Evolutionary conservation across 2,329 filamentous ascomycete genomes (phyloP).

Genomic region (Aspergillus glaucus): DNA sequence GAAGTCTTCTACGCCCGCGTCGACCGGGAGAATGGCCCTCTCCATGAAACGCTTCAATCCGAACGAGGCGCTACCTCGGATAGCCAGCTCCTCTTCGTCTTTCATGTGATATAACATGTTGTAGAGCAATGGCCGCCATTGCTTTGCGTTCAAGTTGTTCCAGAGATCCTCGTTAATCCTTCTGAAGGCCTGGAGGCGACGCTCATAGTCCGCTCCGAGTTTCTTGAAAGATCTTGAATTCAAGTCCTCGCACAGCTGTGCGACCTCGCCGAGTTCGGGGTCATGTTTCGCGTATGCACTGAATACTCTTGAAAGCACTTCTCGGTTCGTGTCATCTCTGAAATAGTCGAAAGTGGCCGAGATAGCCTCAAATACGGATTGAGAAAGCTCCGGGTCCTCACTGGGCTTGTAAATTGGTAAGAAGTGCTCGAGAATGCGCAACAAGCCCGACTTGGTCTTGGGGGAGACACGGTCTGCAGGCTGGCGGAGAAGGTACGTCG

Average conservation of each 20-base stretch:
- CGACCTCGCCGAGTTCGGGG: constrained; percentile 54
- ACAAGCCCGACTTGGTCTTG: constrained; percentile 71
- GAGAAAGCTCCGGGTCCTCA: constrained; percentile 53
- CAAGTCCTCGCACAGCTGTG: constrained; percentile 66
- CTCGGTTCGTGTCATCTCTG: constrained; percentile 70
- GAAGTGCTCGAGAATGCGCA: constrained; percentile 76
- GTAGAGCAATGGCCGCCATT: constrained; percentile 83
- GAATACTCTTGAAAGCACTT: constrained; percentile 67
- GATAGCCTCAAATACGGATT: constrained; percentile 65
- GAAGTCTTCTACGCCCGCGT: constrained; percentile 37
- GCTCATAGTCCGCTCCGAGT: constrained; percentile 82
- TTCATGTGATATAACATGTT: constrained; percentile 85
- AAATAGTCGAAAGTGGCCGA: constrained; percentile 86
- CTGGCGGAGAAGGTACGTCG: constrained; percentile 74
- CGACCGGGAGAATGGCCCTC: constrained; percentile 45
- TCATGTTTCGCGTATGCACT: constrained; percentile 63
- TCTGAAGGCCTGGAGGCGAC: constrained; percentile 69
- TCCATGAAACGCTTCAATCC: constrained; percentile 72
- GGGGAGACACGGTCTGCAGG: constrained; percentile 78
- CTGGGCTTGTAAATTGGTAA: constrained; percentile 58
- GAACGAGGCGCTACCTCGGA: constrained; percentile 76
- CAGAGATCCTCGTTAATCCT: constrained; percentile 61
- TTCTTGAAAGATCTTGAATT: constrained; percentile 69
- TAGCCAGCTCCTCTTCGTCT: constrained; percentile 80
- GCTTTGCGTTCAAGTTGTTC: constrained; percentile 55